Evolutionary conservation across 768 basidiomycete genomes (phyloP).

Genomic region (Suillus ampliporus): DNA sequence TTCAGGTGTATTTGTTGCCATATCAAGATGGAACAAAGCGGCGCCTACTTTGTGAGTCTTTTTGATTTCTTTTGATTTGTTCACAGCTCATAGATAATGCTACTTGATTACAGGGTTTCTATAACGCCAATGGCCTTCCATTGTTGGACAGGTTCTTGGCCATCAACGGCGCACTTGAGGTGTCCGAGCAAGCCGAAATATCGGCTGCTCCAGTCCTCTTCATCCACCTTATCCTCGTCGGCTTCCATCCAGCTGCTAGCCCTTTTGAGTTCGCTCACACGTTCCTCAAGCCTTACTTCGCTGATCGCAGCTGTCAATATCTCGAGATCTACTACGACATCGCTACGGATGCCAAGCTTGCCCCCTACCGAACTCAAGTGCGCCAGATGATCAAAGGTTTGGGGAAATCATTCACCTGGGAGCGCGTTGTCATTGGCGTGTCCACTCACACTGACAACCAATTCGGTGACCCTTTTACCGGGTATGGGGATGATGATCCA

Average conservation of each 20-base stretch:
- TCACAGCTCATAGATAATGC: too few relatives aligned
- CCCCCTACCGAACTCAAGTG: not conserved
- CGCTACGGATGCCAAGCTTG: not conserved
- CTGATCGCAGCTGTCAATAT: not conserved
- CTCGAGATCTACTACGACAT: not conserved
- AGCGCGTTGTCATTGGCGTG: not conserved
- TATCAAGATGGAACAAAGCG: not conserved
- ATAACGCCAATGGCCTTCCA: too few relatives aligned
- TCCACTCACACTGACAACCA: not conserved
- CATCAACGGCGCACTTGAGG: not conserved
- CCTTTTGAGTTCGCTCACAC: not conserved
- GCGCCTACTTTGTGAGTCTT: constrained; percentile 1
- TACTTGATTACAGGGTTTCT: too few relatives aligned
- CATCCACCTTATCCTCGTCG: not conserved
- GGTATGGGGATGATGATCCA: not conserved
- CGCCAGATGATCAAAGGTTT: not conserved
- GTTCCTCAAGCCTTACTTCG: not conserved
- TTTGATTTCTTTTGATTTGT: too few relatives aligned
- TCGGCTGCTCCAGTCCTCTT: not conserved
- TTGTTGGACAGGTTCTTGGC: not conserved
- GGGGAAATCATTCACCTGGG: not conserved
- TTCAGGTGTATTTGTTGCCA: not conserved
- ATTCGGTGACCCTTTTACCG: not conserved
- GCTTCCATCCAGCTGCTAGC: not conserved
- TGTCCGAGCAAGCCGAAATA: not conserved